phyloP scores from a whole-genome alignment of 441 rosid species.

The Metrosideros polymorpha region DNA sequence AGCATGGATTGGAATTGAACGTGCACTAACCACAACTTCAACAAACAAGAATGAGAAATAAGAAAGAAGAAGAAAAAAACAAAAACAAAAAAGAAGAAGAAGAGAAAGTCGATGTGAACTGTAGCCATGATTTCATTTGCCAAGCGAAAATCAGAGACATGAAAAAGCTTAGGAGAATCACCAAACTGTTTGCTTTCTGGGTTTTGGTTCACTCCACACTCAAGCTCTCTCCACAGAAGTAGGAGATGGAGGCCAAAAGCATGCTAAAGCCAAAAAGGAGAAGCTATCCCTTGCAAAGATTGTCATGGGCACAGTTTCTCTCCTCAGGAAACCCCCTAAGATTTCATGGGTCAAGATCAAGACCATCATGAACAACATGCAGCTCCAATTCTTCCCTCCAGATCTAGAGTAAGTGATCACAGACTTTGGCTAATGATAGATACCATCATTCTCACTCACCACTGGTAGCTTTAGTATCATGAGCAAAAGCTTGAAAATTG shows the following conservation, averaged over 20 bases:
- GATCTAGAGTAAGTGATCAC: constrained; percentile 39
- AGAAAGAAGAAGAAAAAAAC: not conserved
- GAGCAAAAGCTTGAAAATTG: not conserved
- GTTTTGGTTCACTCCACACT: not conserved
- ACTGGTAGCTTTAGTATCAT: not conserved
- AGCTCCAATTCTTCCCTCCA: constrained; percentile 39
- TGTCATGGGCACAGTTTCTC: constrained; percentile 12
- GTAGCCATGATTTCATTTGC: not conserved
- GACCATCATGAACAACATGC: constrained; percentile 28
- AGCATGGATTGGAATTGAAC: not conserved
- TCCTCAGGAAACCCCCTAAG: constrained; percentile 19
- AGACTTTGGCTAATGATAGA: not conserved
- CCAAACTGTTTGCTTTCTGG: not conserved
- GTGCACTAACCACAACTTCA: not conserved
- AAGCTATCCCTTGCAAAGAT: constrained; percentile 23
- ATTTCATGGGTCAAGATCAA: constrained; percentile 50
- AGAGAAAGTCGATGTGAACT: not conserved
- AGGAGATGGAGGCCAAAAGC: constrained; percentile 8
- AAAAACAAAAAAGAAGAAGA: no score
- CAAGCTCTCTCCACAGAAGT: not conserved
- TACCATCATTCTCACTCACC: not conserved
- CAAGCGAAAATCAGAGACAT: not conserved
- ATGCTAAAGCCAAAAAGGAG: constrained; percentile 7
- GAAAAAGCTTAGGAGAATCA: not conserved
- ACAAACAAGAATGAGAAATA: not conserved